phyloP scores from a whole-genome alignment of 257 asterid genomes.

The Salvia rosmarinus region DNA sequence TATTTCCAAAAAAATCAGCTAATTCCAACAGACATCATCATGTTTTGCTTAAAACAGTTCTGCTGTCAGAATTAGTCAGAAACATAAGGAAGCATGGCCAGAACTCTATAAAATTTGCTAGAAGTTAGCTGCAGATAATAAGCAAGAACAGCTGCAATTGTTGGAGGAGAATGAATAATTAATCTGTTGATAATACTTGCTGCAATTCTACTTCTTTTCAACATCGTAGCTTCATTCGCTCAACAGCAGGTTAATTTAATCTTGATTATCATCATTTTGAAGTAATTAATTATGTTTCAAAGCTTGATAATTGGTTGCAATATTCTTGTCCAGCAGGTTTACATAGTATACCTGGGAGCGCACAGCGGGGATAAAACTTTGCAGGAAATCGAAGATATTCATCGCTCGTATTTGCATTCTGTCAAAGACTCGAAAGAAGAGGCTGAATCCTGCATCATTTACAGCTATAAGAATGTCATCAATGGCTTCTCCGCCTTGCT shows the following conservation, averaged over 20 bases:
- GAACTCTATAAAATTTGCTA: not conserved
- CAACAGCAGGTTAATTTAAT: conserved; percentile 29
- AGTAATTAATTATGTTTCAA: not conserved
- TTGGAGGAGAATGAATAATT: not conserved
- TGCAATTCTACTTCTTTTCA: conserved; percentile 11
- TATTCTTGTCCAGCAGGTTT: conserved; percentile 28
- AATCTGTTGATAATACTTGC: not conserved
- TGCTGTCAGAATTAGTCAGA: not conserved
- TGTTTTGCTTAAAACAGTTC: not conserved
- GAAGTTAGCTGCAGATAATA: not conserved
- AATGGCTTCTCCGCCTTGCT: conserved; percentile 65
- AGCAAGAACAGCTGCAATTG: not conserved
- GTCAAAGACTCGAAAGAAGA: conserved; percentile 50
- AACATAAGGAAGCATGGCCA: not conserved
- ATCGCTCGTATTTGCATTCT: conserved; percentile 39
- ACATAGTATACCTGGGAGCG: conserved; percentile 52
- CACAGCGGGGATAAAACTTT: conserved; percentile 41
- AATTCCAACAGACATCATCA: not conserved
- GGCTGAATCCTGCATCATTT: conserved; percentile 42
- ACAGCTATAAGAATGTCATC: conserved; percentile 53
- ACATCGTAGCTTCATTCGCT: conserved; percentile 43
- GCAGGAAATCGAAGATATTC: conserved; percentile 43
- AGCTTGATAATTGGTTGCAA: not conserved
- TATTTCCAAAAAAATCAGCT: not conserved
- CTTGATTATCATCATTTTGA: not conserved